Conservation (phyloP, 2,329 filamentous ascomycete species). For the Neospermospora avenae region DNA sequence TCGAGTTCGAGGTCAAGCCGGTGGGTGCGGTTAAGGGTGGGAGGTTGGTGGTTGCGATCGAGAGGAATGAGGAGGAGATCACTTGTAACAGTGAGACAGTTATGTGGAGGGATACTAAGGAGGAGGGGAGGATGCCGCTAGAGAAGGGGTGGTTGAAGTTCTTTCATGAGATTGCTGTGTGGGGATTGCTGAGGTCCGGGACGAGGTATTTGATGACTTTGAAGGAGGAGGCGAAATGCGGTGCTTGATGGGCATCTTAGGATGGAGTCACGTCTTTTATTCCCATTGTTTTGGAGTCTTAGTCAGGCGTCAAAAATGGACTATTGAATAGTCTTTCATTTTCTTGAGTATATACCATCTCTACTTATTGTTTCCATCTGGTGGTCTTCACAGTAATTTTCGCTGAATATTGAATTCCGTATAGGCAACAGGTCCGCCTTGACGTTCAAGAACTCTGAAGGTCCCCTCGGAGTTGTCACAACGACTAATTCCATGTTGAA, state of each 20-base stretch:
- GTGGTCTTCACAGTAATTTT: no score
- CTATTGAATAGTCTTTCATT: no score
- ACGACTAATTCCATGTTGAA: constrained; percentile 18
- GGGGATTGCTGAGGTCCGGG: not conserved
- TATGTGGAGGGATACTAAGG: not conserved
- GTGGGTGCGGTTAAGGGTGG: not conserved
- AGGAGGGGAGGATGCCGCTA: not conserved
- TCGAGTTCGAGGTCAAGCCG: not conserved
- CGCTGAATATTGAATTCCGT: no score
- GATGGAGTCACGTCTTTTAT: not conserved
- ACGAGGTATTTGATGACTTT: not conserved
- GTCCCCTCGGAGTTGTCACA: constrained; percentile 13
- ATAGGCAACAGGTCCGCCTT: constrained; percentile 14
- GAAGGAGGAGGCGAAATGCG: not conserved
- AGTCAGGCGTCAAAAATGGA: not conserved
- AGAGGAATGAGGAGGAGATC: not conserved
- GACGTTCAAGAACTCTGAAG: constrained; percentile 13
- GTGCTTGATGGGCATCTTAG: not conserved
- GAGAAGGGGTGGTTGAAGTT: not conserved
- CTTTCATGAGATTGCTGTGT: not conserved
- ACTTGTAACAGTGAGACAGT: not conserved
- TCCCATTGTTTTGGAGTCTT: not conserved
- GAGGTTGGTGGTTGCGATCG: not conserved
- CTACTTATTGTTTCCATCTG: not conserved
- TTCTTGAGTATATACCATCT: not conserved